phyloP scores from a whole-genome alignment of 2,329 filamentous ascomycete genomes.

The Fusarium sp. region DNA sequence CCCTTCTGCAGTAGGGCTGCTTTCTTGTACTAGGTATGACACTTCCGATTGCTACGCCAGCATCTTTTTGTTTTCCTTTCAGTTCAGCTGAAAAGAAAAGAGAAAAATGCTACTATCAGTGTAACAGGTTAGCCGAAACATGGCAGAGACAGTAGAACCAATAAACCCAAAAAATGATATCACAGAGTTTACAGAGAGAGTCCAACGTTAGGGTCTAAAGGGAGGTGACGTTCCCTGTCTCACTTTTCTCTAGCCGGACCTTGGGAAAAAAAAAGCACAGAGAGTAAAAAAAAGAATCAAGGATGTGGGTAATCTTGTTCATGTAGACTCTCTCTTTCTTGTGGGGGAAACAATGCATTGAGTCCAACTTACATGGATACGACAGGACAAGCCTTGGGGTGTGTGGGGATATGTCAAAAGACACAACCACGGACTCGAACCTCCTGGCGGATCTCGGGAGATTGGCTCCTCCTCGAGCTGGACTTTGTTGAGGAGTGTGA shows the following conservation, averaged over 20 bases:
- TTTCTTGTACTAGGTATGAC: neutral
- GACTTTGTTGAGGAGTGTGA: conserved; percentile 8
- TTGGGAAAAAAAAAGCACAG: neutral
- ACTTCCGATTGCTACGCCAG: neutral
- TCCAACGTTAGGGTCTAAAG: neutral
- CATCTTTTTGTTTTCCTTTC: neutral
- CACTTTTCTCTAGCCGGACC: neutral
- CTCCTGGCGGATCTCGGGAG: neutral
- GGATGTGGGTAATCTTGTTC: conserved; percentile 2
- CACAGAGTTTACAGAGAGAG: neutral
- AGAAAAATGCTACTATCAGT: neutral
- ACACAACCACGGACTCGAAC: neutral
- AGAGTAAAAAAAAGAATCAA: neutral
- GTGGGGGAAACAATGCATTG: neutral
- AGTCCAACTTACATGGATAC: neutral
- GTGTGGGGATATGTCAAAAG: neutral
- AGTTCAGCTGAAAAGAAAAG: neutral
- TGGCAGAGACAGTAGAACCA: neutral
- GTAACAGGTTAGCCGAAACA: neutral
- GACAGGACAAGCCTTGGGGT: neutral
- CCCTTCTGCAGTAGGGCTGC: neutral
- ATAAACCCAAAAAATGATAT: conserved; percentile 1
- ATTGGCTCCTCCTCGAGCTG: neutral
- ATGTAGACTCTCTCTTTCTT: neutral
- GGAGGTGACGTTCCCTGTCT: neutral